These are phyloP conservation scores for Thinopyrum elongatum DNA, from an alignment of 176 grass and related monocot species.

Conservation along the genomic window DNA sequence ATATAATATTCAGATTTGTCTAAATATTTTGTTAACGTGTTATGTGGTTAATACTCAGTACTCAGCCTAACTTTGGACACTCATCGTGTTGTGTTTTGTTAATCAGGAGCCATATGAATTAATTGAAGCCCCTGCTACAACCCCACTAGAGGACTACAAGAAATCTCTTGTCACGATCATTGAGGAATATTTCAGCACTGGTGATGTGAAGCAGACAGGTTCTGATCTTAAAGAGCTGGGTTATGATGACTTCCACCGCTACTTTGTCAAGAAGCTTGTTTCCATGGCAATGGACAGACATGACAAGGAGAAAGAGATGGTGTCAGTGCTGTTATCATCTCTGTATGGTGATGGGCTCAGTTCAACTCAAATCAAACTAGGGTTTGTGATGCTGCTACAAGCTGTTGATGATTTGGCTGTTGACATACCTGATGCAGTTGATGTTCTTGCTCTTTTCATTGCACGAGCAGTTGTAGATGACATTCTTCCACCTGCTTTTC, in stretches of 20 bases:
- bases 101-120: constrained; percentile 93
- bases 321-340: constrained; percentile 79
- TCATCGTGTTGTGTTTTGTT: constrained; percentile 12
- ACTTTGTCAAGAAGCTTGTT: constrained; percentile 94
- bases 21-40: neutral
- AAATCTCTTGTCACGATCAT: constrained; percentile 69
- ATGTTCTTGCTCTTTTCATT: constrained; percentile 89
- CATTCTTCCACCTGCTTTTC: constrained; percentile 85
- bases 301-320: constrained; percentile 99
- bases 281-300: constrained; percentile 93
- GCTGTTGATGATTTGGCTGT: constrained; percentile 84
- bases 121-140: constrained; percentile 64
- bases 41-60: constrained; percentile 12
- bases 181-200: constrained; percentile 88
- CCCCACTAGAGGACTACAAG: constrained; percentile 82
- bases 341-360: constrained; percentile 68
- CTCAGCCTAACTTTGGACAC: constrained; percentile 4
- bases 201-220: constrained; percentile 69
- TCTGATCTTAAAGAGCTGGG: constrained; percentile 88
- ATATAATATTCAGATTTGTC: neutral
- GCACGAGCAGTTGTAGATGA: constrained; percentile 92
- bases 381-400: constrained; percentile 88
- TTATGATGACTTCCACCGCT: constrained; percentile 65
- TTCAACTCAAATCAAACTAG: constrained; percentile 76
- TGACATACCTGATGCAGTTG: constrained; percentile 80